phyloP scores from a whole-genome alignment of 192 early-diverging fungal genomes.

The Coemansia sp. region DNA sequence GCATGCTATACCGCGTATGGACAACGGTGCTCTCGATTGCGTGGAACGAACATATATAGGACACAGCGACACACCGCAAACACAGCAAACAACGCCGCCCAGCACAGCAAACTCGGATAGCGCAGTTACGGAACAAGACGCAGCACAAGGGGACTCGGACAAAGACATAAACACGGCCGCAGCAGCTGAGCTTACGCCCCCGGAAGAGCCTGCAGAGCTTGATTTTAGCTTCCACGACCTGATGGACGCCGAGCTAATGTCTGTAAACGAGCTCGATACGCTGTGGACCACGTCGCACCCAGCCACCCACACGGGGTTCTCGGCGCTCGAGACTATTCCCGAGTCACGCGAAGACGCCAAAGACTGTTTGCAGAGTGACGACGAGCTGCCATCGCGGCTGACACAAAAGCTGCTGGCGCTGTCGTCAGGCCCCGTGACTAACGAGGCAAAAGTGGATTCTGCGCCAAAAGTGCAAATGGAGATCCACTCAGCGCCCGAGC shows the following conservation, averaged over 20 bases:
- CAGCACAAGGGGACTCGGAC: neutral
- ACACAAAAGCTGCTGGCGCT: conserved; percentile 43
- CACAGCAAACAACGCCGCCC: conserved; percentile 6
- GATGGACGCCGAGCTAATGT: conserved; percentile 64
- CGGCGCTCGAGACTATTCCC: conserved; percentile 29
- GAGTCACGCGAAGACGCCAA: conserved; percentile 2
- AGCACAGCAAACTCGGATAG: conserved; percentile 8
- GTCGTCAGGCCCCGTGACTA: neutral
- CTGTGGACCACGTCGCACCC: conserved; percentile 53
- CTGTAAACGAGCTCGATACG: conserved; percentile 61
- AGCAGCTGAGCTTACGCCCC: neutral
- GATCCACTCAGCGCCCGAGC: neutral
- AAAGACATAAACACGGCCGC: neutral
- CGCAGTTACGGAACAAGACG: neutral
- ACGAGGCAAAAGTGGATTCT: neutral
- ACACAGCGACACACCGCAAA: conserved; percentile 3
- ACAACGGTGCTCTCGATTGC: conserved; percentile 17
- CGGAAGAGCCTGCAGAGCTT: neutral
- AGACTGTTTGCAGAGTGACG: neutral
- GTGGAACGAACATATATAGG: conserved; percentile 26
- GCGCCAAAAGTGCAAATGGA: neutral
- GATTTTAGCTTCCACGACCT: conserved; percentile 60
- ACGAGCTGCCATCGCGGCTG: conserved; percentile 31
- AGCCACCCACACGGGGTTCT: conserved; percentile 1
- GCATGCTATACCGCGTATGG: conserved; percentile 33